Percentiles rank a stretch among this genome's conserved stretches.
Conservation (phyloP, 1,284 basidiomycete genomes). For the Neolentinus lepideus region DNA sequence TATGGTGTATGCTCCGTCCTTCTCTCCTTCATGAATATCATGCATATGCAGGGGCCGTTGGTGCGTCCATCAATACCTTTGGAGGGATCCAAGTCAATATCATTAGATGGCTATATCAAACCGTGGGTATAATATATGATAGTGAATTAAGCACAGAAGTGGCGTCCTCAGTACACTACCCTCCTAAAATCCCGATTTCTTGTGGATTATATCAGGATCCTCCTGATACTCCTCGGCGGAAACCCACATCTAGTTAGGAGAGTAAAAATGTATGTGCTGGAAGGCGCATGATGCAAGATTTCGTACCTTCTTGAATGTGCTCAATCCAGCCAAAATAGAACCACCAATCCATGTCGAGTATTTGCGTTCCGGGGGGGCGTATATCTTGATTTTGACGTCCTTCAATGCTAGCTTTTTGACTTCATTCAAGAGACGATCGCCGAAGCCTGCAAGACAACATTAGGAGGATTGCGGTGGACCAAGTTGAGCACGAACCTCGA, state of each 20-base stretch:
- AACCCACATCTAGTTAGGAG: conserved; percentile 82
- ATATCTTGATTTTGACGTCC: conserved; percentile 99
- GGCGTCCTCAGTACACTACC: neutral
- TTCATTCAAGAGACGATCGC: conserved; percentile 92
- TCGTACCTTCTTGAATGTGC: conserved; percentile 93
- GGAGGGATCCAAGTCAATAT: conserved; percentile 1
- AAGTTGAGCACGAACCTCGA: conserved; percentile 48
- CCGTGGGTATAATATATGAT: neutral
- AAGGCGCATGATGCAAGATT: neutral
- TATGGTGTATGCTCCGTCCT: conserved; percentile 31
- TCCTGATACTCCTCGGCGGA: conserved; percentile 99
- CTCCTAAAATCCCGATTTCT: conserved; percentile 70
- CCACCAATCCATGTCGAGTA: conserved; percentile 99
- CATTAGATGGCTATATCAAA: conserved; percentile 18
- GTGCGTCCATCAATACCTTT: neutral
- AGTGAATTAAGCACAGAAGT: neutral
- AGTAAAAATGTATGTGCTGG: conserved; percentile 6
- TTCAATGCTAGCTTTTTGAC: conserved; percentile 96
- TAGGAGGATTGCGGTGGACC: neutral
- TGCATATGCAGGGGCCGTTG: conserved; percentile 26
- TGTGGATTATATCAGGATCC: conserved; percentile 97
- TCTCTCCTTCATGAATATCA: conserved; percentile 33
- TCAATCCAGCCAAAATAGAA: conserved; percentile 90
- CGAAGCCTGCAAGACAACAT: conserved; percentile 63
- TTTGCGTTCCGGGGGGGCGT: conserved; percentile 98